Evolutionary conservation across 2,329 filamentous ascomycete genomes (phyloP).

Genomic region (Shiraia sp.): DNA sequence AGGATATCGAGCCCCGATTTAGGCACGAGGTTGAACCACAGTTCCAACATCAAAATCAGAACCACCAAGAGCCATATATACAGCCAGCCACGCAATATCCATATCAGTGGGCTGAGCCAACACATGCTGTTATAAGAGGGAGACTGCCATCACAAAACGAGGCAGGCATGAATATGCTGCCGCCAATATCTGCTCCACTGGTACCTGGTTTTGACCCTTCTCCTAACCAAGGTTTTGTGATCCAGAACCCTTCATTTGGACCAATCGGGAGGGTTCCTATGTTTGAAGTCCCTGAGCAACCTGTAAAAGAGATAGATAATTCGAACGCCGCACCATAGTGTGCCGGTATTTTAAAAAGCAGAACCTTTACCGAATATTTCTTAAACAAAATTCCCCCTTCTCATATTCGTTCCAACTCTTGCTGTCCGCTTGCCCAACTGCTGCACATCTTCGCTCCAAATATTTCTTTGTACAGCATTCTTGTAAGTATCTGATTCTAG

Average conservation of each 20-base stretch:
- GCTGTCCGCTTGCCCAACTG: too few relatives aligned
- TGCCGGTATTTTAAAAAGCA: not conserved
- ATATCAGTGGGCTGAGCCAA: constrained; percentile 30
- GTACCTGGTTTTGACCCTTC: not conserved
- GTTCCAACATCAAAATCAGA: not conserved
- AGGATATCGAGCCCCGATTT: not conserved
- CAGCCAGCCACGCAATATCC: constrained; percentile 7
- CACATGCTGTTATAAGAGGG: constrained; percentile 22
- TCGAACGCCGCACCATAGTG: constrained; percentile 21
- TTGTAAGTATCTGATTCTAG: too few relatives aligned
- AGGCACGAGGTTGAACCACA: not conserved
- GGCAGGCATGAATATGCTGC: constrained; percentile 7
- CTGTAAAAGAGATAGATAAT: constrained; percentile 46
- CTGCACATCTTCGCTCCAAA: too few relatives aligned
- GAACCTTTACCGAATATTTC: not conserved
- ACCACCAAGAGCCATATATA: not conserved
- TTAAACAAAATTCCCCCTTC: not conserved
- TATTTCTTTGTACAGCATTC: too few relatives aligned
- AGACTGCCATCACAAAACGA: constrained; percentile 27
- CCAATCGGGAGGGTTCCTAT: constrained; percentile 46
- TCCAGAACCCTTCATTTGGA: constrained; percentile 27
- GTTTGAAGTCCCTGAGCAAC: constrained; percentile 48
- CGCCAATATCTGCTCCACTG: constrained; percentile 9
- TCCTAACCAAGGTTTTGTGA: constrained; percentile 8
- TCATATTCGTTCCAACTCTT: too few relatives aligned